phyloP scores from a whole-genome alignment of 2,329 filamentous ascomycete genomes.

The Colletotrichum theobromicola region DNA sequence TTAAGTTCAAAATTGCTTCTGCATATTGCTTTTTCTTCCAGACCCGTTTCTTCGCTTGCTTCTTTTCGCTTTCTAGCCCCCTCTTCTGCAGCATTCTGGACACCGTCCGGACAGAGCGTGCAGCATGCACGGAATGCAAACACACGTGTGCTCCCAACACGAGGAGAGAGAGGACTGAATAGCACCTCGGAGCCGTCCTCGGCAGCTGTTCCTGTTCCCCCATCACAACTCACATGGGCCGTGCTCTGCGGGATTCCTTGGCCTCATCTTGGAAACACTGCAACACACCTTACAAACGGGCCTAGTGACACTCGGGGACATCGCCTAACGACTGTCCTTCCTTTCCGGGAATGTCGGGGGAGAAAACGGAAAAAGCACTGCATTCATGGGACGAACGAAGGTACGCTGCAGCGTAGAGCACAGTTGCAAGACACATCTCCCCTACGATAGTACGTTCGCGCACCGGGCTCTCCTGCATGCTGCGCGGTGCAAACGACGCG shows the following conservation, averaged over 20 bases:
- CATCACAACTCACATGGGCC: background rate
- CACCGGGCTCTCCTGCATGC: background rate
- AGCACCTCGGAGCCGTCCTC: background rate
- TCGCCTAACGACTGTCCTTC: background rate
- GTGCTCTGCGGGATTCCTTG: background rate
- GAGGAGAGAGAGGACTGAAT: background rate
- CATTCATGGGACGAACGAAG: background rate
- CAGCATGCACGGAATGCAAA: background rate
- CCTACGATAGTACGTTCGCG: background rate
- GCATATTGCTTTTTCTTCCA: background rate
- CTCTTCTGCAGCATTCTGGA: background rate
- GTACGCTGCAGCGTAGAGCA: background rate
- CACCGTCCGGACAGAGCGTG: background rate
- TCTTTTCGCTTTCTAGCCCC: background rate
- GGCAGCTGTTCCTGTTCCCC: background rate
- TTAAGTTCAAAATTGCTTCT: background rate
- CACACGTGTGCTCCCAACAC: background rate
- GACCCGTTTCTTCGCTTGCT: background rate
- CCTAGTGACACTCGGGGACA: background rate
- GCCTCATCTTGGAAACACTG: constrained; percentile 3
- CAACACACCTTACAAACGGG: background rate
- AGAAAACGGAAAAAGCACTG: background rate
- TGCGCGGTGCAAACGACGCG: background rate
- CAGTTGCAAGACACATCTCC: background rate
- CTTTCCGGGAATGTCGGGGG: background rate